phyloP scores from a whole-genome alignment of 768 basidiomycete species.

The Gautieria morchelliformis region DNA sequence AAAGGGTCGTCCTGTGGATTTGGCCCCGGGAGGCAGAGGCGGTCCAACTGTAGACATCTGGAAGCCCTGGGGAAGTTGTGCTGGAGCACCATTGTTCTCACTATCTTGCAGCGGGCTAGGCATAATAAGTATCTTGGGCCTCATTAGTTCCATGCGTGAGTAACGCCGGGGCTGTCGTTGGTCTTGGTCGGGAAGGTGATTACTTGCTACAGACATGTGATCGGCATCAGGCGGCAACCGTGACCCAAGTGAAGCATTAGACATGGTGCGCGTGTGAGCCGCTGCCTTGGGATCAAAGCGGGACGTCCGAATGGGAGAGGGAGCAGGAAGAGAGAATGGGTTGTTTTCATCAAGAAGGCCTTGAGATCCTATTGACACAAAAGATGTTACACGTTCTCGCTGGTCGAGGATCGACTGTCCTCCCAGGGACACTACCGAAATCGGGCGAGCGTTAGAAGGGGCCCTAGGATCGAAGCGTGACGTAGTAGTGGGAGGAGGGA shows the following conservation, averaged over 20 bases:
- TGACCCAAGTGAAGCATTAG: conserved; percentile 49
- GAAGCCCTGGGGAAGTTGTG: conserved; percentile 40
- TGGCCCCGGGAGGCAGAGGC: conserved; percentile 69
- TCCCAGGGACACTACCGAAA: conserved; percentile 4
- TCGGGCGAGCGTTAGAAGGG: neutral
- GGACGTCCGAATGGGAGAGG: conserved; percentile 50
- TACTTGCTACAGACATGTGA: conserved; percentile 32
- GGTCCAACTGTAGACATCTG: conserved; percentile 58
- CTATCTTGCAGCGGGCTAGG: conserved; percentile 70
- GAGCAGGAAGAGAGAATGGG: conserved; percentile 60
- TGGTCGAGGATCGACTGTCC: conserved; percentile 1
- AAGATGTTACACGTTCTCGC: conserved; percentile 32
- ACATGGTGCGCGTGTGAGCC: conserved; percentile 41
- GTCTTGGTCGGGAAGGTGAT: conserved; percentile 19
- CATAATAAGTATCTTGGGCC: conserved; percentile 93
- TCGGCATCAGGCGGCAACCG: conserved; percentile 52
- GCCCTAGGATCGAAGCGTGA: conserved; percentile 38
- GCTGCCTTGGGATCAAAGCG: conserved; percentile 73
- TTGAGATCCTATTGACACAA: conserved; percentile 38
- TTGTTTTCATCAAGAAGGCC: conserved; percentile 44
- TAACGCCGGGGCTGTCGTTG: conserved; percentile 44
- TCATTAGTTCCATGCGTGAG: conserved; percentile 69
- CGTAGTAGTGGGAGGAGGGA: conserved; percentile 27
- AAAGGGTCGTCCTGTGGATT: conserved; percentile 39
- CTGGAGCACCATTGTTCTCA: conserved; percentile 18